Evolutionary conservation across 495 filamentous ascomycete genomes (phyloP).

Genomic region (Podospora comata): DNA sequence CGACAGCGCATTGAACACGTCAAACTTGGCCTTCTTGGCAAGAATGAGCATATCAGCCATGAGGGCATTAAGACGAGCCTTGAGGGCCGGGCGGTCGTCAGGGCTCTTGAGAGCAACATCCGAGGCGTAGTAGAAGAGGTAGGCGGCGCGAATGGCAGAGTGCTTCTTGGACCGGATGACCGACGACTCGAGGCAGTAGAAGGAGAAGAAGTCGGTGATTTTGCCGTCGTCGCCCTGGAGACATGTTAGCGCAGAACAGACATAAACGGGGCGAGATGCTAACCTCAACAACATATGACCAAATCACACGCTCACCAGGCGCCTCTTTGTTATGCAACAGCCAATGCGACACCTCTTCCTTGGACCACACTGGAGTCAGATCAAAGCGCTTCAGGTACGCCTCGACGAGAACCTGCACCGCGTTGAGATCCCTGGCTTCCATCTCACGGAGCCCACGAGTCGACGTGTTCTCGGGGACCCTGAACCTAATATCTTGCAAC

Average conservation of each 20-base stretch:
- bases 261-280: constrained; percentile 4
- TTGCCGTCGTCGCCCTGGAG: constrained; percentile 53
- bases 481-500: constrained; percentile 75
- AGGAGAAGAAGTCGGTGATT: constrained; percentile 95
- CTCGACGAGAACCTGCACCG: constrained; percentile 68
- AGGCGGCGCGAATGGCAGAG: constrained; percentile 75
- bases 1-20: constrained; percentile 95
- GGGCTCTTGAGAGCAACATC: constrained; percentile 68
- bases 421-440: constrained; percentile 76
- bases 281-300: constrained; percentile 87
- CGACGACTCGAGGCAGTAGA: constrained; percentile 90
- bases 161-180: constrained; percentile 79
- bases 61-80: constrained; percentile 68
- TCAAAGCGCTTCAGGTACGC: constrained; percentile 77
- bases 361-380: constrained; percentile 75
- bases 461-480: constrained; percentile 65
- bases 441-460: constrained; percentile 74
- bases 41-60: constrained; percentile 83
- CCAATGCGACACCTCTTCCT: constrained; percentile 84
- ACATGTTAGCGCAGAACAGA: not conserved
- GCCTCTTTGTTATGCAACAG: constrained; percentile 62
- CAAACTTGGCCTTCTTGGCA: constrained; percentile 82
- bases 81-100: constrained; percentile 54
- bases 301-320: constrained; percentile 75
- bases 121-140: constrained; percentile 93